These are phyloP conservation scores for Cladosporium halotolerans DNA, from an alignment of 2,329 filamentous ascomycete genomes.

Conservation along the genomic window DNA sequence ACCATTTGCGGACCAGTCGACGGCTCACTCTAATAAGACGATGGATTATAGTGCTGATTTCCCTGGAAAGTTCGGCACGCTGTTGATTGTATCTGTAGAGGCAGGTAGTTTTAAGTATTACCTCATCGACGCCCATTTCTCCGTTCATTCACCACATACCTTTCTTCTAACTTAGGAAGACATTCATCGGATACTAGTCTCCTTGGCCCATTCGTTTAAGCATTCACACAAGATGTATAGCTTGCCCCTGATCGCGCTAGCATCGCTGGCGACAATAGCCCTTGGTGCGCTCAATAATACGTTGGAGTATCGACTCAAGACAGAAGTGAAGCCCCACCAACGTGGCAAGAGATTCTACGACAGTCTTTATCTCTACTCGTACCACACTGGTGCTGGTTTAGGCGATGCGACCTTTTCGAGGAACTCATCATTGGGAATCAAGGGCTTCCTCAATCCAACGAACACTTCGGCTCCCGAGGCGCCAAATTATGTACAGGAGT, in stretches of 20 bases:
- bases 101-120: no score
- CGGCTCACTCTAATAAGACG: no score
- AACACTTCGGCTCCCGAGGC: conserved; percentile 18
- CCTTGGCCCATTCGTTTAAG: no score
- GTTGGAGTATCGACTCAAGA: conserved; percentile 25
- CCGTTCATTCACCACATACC: no score
- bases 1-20: no score
- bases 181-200: no score
- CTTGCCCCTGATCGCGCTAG: conserved; percentile 16
- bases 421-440: conserved; percentile 13
- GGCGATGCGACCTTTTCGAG: conserved; percentile 24
- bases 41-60: no score
- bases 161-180: no score
- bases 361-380: conserved; percentile 25
- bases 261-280: conserved; percentile 11
- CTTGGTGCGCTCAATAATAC: conserved; percentile 23
- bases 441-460: conserved; percentile 24
- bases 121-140: no score
- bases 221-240: conserved; percentile 15
- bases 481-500: conserved; percentile 23
- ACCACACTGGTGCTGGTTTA: conserved; percentile 26
- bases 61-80: no score
- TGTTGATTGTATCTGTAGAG: no score
- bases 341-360: conserved; percentile 19
- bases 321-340: conserved; percentile 21